A percentile compares a stretch with the other conserved stretches of the same genome.
phyloP scores from a whole-genome alignment of 441 rosid species.

The Biscutella laevigata region DNA sequence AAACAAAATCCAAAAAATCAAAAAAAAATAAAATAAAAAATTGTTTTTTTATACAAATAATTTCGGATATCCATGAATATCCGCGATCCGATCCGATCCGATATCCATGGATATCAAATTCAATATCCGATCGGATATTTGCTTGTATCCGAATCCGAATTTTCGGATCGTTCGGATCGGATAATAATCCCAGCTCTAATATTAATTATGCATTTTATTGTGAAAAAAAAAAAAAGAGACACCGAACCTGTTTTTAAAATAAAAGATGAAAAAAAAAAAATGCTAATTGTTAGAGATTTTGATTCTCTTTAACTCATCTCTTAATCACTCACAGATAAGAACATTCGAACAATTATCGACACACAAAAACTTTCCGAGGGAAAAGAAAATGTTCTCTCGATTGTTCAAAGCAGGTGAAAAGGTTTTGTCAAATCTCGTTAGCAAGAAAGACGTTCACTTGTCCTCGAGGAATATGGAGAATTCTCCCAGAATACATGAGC shows the following conservation, averaged over 20 bases:
- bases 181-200: too few species aligned
- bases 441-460: slow-evolving; percentile 35
- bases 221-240: too few species aligned
- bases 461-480: slow-evolving; percentile 27
- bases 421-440: slow-evolving; percentile 26
- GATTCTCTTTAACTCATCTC: background rate
- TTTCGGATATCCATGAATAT: too few species aligned
- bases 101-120: too few species aligned
- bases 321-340: slow-evolving; percentile 18
- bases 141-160: too few species aligned
- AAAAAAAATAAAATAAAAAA: too few species aligned
- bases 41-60: too few species aligned
- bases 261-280: background rate
- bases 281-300: background rate
- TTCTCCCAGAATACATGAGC: slow-evolving; percentile 54
- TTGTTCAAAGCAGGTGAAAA: slow-evolving; percentile 41
- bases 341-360: slow-evolving; percentile 22
- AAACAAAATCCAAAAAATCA: too few species aligned
- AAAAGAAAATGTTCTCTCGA: slow-evolving; percentile 35
- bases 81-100: too few species aligned
- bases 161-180: too few species aligned
- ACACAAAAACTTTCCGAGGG: background rate
- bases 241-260: background rate
- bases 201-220: too few species aligned
- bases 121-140: too few species aligned